Evolutionary conservation across 139 green algal species (phyloP).

Genomic region (Choricystis sp.): DNA sequence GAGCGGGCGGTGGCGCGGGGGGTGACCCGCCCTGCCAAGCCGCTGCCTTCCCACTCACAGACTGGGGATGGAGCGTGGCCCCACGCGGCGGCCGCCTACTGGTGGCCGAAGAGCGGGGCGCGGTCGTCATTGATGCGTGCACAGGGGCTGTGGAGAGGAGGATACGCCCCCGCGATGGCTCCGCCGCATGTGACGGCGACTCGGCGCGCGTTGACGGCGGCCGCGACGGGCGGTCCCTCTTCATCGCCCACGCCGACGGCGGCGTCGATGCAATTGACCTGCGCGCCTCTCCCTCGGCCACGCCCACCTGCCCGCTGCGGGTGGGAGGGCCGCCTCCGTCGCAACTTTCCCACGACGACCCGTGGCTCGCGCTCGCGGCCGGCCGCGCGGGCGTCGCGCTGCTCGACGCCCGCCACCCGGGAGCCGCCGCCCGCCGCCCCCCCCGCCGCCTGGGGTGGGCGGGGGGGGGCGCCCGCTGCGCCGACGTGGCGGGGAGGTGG

Average conservation of each 20-base stretch:
- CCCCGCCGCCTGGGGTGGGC: background rate
- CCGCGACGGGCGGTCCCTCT: slow-evolving; percentile 28
- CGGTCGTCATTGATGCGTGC: slow-evolving; percentile 1
- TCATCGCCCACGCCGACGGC: slow-evolving; percentile 28
- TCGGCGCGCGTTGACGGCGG: slow-evolving; percentile 28
- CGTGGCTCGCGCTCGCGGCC: slow-evolving; percentile 31
- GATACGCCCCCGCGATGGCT: too few species aligned
- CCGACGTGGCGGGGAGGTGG: slow-evolving; percentile 31
- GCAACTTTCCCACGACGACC: slow-evolving; percentile 37
- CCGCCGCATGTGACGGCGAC: too few species aligned
- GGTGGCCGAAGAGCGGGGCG: slow-evolving; percentile 1
- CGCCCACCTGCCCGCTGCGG: slow-evolving; percentile 3
- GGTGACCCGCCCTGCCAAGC: background rate
- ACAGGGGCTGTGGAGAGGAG: slow-evolving; percentile 3
- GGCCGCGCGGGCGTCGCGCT: slow-evolving; percentile 9
- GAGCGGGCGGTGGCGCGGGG: background rate
- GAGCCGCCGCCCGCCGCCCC: background rate
- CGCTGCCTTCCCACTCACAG: background rate
- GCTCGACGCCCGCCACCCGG: slow-evolving; percentile 5
- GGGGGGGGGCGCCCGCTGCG: slow-evolving; percentile 16
- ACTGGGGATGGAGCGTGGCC: background rate
- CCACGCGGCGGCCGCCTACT: slow-evolving; percentile 5
- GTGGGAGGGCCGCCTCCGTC: slow-evolving; percentile 6
- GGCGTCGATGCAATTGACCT: slow-evolving; percentile 37
- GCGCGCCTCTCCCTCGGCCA: slow-evolving; percentile 1